Evolutionary conservation across 768 basidiomycete genomes (phyloP).

Genomic region (Lentinula lateritia): DNA sequence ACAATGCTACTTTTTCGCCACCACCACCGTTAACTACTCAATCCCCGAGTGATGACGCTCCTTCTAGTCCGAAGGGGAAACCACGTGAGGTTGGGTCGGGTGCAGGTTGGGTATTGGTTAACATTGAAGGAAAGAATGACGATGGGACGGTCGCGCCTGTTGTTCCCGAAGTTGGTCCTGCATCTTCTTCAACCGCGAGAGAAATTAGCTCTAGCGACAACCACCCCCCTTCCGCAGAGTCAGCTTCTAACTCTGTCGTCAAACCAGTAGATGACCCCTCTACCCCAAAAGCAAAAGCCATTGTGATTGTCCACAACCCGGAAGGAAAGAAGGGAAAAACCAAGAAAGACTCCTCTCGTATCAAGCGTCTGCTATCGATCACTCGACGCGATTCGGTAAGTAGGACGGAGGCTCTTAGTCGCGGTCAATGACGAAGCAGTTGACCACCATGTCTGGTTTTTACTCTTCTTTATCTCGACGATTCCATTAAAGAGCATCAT

Average conservation of each 20-base stretch:
- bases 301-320: constrained; percentile 55
- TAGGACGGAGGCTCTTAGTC: neutral
- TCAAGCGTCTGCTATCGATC: constrained; percentile 18
- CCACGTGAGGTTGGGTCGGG: constrained; percentile 30
- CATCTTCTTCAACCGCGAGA: neutral
- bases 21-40: constrained; percentile 2
- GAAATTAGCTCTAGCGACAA: constrained; percentile 10
- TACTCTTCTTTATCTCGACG: neutral
- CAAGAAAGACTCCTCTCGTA: constrained; percentile 15
- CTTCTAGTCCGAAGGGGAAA: constrained; percentile 10
- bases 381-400: constrained; percentile 11
- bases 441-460: constrained; percentile 6
- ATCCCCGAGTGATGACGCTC: constrained; percentile 6
- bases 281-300: constrained; percentile 49
- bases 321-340: constrained; percentile 37
- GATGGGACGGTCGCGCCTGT: neutral
- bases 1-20: neutral
- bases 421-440: neutral
- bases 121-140: constrained; percentile 39
- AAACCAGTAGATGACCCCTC: neutral
- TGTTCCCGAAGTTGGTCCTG: constrained; percentile 3
- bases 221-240: constrained; percentile 22
- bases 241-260: too few species aligned
- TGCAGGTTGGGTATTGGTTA: constrained; percentile 64
- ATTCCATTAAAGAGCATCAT: constrained; percentile 11